Base-by-base conservation (phyloP, 257 asterid species). In the Parsonsia alboflavescens region DNA sequence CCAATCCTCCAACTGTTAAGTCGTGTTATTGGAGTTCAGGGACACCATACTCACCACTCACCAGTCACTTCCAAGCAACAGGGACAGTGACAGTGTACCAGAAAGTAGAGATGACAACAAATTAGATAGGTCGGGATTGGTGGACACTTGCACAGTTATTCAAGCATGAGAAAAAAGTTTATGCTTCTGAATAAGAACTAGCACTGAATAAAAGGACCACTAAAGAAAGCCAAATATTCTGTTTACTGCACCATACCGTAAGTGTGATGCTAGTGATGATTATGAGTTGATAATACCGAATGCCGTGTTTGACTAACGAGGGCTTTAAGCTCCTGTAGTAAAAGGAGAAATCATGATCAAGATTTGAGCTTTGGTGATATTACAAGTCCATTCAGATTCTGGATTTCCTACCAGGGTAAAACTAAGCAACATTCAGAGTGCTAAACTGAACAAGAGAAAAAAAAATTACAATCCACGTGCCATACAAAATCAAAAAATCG, bases 181-280 rank as follows among this genome's bases (percentile, higher is more conserved):
- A 73, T 68, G 79, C 71, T 70, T 77, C 45, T 45, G 24, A 39
- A 77, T 52, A 71, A 61, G 73, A 42, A 70, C 59, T 77, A 70
- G 72, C 66, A 62, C 57, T 49, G 48, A 52, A 54, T 59, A 26
- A n/a, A 53, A 22, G 30, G 63, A 56, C n/a, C 62, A 62, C 66
- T 21, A 39, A 21, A 44, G 45, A 77, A 66, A 59, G 15, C 46
- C 46, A 48, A 69, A 48, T 56, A 70, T 22, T 59, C 56, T 58
- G 65, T 68, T 49, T 54, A 70, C 61, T 3, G 58, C 62, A 48
- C 52, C 41, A 42, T 30, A 69, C 59, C 53, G 75, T 65, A 71
- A 21, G 65, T 50, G 74, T 70, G 73, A 80, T 73, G 54, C 80
- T 75, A 73, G 56, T 69, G 58, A 63, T 30, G 78, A 81, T 76